These are phyloP conservation scores for Trichosporon sp. DNA, from an alignment of 1,284 basidiomycete genomes.

Conservation along the genomic window DNA sequence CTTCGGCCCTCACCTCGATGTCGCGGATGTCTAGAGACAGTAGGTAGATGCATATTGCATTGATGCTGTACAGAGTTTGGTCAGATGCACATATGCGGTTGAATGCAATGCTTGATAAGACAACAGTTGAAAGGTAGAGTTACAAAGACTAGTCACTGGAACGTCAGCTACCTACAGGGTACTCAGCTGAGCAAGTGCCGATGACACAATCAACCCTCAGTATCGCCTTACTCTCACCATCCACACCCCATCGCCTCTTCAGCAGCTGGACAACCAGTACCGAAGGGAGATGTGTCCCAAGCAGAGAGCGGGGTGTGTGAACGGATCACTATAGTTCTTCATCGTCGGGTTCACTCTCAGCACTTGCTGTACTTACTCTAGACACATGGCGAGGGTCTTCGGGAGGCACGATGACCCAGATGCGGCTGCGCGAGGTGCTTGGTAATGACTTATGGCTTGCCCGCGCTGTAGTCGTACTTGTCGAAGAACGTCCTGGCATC, in stretches of 20 bases:
- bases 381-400: neutral
- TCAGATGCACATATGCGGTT: neutral
- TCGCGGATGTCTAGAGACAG: too few species aligned
- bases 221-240: slow-evolving; percentile 34
- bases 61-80: neutral
- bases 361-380: neutral
- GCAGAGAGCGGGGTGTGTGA: slow-evolving; percentile 23
- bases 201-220: slow-evolving; percentile 24
- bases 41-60: neutral
- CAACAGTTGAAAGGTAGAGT: neutral
- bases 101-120: neutral
- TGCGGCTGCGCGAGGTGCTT: neutral
- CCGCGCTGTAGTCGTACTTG: slow-evolving; percentile 57
- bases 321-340: slow-evolving; percentile 36
- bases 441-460: neutral
- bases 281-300: neutral
- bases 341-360: slow-evolving; percentile 20
- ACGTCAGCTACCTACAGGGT: neutral
- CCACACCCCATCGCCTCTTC: slow-evolving; percentile 19
- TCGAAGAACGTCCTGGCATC: slow-evolving; percentile 85
- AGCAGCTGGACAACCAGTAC: neutral
- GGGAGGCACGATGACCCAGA: too few species aligned
- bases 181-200: neutral
- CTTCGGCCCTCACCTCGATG: too few species aligned
- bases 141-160: neutral